Evolutionary conservation across 257 asterid species (phyloP), one percentile per base, ranked within the genome.

Genomic region (Primulina eburnea): DNA sequence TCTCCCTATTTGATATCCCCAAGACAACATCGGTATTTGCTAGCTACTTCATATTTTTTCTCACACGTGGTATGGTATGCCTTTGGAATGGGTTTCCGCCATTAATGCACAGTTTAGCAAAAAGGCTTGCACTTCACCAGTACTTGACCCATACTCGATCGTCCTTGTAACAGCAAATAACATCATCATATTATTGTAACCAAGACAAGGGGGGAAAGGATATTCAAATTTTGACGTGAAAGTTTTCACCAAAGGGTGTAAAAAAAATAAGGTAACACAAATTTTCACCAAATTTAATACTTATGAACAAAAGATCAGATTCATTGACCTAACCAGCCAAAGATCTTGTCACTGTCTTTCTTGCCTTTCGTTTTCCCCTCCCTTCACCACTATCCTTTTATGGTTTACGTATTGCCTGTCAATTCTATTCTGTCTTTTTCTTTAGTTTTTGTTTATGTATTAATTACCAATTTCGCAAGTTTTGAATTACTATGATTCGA

Each of bases 221-320:
- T 17, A 16, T 50, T 17, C n/a, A 50, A 50, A 70, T 52, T 34
- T 43, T 73, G 85, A 83, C 78, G 82, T 78, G 85, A 83, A 73
- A 74, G 73, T 71, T 83, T 83, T 83, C 80, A 80, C 85, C 75
- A 71, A 50, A 60, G 77, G 77, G 79, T 37, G 81, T 71, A 83
- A 83, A 74, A 83, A 80, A 71, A 73, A 73, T 61, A 61, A 64
- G 84, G 75, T 69, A 65, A 26, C 59, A 72, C 65, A 56, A 0
- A 7, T 61, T 76, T 76, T 77, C 74, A 78, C 84, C 67, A 50
- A 62, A 26, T 21, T 55, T 61, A 30, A 32, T 70, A 58, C 80
- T 68, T 38, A 65, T 64, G 62, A 62, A 73, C 32, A 28, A 33
- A 65, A 47, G 70, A 70, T 75, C 75, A 75, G 29, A 33, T 72